Base-by-base conservation (phyloP, 2,329 filamentous ascomycete genomes). In the Colletotrichum magnum region DNA sequence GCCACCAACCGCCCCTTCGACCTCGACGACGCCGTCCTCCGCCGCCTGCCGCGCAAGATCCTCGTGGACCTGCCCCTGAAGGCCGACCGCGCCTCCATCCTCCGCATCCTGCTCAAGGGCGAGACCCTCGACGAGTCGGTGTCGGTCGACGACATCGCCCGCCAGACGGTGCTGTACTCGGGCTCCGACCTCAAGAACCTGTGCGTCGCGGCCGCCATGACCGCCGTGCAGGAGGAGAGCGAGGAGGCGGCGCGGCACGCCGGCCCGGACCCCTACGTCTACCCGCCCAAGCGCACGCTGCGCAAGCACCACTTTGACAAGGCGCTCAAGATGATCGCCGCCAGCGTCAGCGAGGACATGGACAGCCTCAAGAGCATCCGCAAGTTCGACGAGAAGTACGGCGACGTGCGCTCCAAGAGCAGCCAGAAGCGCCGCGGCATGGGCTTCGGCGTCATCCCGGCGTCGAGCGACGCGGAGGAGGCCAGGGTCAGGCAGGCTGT, bases 1-100 rank as follows among this genome's bases (percentile, higher is more conserved):
- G 95, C 96, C 32, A 98, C 95, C 9, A 98, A 99, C 79, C 88
- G 95, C 10, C 96, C 96, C 0, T 98, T 97, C 76, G 96, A 98
- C 76, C 88, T 99, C 1, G 96, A 99, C 75, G 93, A 96, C 74
- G 93, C 93, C 10, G 92, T 96, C 10, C 86, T 96, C 53, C 87
- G 93, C n/a, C 87, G 93, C 13, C 82, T 95, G 24, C 93, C 93
- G 2, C 85, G 93, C 62, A 88, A 92, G 50, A 83, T 95, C 43
- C 85, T 95, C 0, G 88, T 95, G 48, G 93, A 95, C 76, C 83
- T 95, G 6, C 93, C 93, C 0, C 84, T 90, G 1, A 85, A 90
- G 72, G 80, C 83, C 4, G 92, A 94, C 78, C 85, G 92, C 28
- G 86, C 88, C 39, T 87, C 89, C 32, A 94, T 95, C 71, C 82